These are phyloP conservation scores for Teunomyces funiuensis DNA, from an alignment of 805 yeast genomes.

Conservation along the genomic window DNA sequence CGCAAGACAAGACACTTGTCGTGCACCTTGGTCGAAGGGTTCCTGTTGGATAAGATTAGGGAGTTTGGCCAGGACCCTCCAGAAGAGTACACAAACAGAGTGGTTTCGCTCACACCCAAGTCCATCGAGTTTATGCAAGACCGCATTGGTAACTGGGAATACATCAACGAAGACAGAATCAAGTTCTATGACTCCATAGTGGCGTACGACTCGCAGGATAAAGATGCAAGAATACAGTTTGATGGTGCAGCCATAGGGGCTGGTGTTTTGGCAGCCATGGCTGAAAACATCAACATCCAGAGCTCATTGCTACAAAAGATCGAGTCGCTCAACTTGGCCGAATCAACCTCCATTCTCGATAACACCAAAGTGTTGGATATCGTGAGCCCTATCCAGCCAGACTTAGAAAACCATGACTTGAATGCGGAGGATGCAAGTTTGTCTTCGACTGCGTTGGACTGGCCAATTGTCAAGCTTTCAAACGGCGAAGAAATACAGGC, in stretches of 20 bases:
- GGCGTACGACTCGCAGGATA: conserved; percentile 80
- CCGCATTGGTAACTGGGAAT: conserved; percentile 74
- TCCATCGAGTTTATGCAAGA: conserved; percentile 61
- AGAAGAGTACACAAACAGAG: conserved; percentile 68
- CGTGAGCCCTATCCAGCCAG: conserved; percentile 14
- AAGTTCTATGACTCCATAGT: conserved; percentile 77
- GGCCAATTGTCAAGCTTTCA: conserved; percentile 76
- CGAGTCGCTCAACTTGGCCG: conserved; percentile 26
- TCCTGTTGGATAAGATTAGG: conserved; percentile 52
- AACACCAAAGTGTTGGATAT: conserved; percentile 67
- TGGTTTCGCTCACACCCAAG: conserved; percentile 82
- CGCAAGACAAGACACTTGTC: conserved; percentile 57
- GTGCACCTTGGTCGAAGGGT: conserved; percentile 74
- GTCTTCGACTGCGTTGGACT: conserved; percentile 40
- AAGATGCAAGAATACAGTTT: conserved; percentile 65
- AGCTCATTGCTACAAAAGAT: conserved; percentile 59
- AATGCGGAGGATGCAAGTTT: conserved; percentile 18
- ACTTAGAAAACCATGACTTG: conserved; percentile 15
- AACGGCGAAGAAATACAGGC: conserved; percentile 65
- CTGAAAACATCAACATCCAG: conserved; percentile 84
- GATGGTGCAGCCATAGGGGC: conserved; percentile 52
- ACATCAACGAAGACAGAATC: conserved; percentile 66
- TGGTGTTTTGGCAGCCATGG: conserved; percentile 68
- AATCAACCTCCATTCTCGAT: conserved; percentile 50
- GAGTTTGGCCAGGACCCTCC: conserved; percentile 47